Evolutionary conservation across 805 yeast species (phyloP).

Genomic region (Lachancea thermotolerans): DNA sequence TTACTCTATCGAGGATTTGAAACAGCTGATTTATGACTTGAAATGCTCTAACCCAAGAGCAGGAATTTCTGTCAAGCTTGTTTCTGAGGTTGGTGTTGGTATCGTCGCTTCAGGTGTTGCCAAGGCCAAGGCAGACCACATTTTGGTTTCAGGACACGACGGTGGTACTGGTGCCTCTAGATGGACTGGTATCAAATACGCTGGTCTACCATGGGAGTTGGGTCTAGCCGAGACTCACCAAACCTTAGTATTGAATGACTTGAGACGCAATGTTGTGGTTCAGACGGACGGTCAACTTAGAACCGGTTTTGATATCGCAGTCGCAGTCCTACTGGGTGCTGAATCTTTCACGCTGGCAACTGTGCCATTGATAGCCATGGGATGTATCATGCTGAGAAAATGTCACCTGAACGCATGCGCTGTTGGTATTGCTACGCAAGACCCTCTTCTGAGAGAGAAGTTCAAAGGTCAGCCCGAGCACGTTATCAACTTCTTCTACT

Average conservation of each 20-base stretch:
- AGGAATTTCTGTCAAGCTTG: constrained; percentile 91
- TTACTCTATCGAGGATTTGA: constrained; percentile 95
- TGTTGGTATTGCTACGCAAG: constrained; percentile 98
- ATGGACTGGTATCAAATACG: constrained; percentile 94
- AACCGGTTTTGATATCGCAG: constrained; percentile 94
- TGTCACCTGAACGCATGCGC: constrained; percentile 94
- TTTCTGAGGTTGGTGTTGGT: constrained; percentile 98
- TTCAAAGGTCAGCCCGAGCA: constrained; percentile 97
- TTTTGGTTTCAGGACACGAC: constrained; percentile 93
- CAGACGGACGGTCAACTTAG: constrained; percentile 99
- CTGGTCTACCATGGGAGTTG: constrained; percentile 98
- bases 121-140: constrained; percentile 96
- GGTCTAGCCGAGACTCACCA: constrained; percentile 98
- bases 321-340: constrained; percentile 94
- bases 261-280: constrained; percentile 90
- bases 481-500: constrained; percentile 95
- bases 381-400: constrained; percentile 94
- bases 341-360: constrained; percentile 99
- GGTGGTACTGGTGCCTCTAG: constrained; percentile 99
- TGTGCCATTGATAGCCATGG: constrained; percentile 93
- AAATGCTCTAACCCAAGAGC: constrained; percentile 97
- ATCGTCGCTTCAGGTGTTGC: constrained; percentile 99
- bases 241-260: constrained; percentile 89
- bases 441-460: constrained; percentile 85
- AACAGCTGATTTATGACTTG: constrained; percentile 91